phyloP scores from a whole-genome alignment of 495 filamentous ascomycete species.

The Aspergillus sclerotioniger region DNA sequence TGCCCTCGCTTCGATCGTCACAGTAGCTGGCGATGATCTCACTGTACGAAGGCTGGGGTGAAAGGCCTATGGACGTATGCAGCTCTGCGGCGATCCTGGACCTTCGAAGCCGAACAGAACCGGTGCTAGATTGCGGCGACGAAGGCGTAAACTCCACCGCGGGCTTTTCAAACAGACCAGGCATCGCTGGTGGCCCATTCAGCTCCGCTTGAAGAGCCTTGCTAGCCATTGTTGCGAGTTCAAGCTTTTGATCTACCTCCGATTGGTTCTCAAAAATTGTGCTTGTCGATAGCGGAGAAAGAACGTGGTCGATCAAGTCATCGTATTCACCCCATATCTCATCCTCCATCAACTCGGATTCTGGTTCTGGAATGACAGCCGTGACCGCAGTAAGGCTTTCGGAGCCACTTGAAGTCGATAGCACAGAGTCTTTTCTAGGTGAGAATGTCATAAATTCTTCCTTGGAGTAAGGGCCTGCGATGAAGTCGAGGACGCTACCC shows the following conservation, averaged over 20 bases:
- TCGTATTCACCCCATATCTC: slow-evolving; percentile 96
- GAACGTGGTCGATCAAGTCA: slow-evolving; percentile 76
- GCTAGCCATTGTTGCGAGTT: slow-evolving; percentile 42
- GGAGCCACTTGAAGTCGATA: slow-evolving; percentile 68
- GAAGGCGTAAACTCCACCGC: slow-evolving; percentile 21
- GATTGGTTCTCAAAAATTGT: slow-evolving; percentile 8
- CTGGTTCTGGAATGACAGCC: slow-evolving; percentile 58
- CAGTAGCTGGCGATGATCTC: slow-evolving; percentile 38
- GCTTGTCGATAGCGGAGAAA: slow-evolving; percentile 48
- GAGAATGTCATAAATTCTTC: slow-evolving; percentile 72
- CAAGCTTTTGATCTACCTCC: slow-evolving; percentile 30
- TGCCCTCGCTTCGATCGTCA: slow-evolving; percentile 18
- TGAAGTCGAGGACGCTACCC: slow-evolving; percentile 35
- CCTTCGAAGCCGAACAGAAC: slow-evolving; percentile 40
- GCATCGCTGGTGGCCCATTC: slow-evolving; percentile 20
- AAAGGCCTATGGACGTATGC: slow-evolving; percentile 38
- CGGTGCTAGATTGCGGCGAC: slow-evolving; percentile 30
- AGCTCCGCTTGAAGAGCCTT: slow-evolving; percentile 41
- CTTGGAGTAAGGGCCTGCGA: slow-evolving; percentile 38
- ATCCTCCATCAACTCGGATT: slow-evolving; percentile 66
- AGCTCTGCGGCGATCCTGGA: slow-evolving; percentile 43
- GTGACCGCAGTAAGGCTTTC: slow-evolving; percentile 58
- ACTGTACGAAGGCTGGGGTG: slow-evolving; percentile 41
- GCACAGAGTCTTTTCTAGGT: slow-evolving; percentile 65
- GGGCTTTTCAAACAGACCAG: slow-evolving; percentile 16